A percentile compares a stretch with the other conserved stretches of the same genome.
Evolutionary conservation across 2,329 filamentous ascomycete genomes (phyloP).

Genomic region (Apiospora hydei): DNA sequence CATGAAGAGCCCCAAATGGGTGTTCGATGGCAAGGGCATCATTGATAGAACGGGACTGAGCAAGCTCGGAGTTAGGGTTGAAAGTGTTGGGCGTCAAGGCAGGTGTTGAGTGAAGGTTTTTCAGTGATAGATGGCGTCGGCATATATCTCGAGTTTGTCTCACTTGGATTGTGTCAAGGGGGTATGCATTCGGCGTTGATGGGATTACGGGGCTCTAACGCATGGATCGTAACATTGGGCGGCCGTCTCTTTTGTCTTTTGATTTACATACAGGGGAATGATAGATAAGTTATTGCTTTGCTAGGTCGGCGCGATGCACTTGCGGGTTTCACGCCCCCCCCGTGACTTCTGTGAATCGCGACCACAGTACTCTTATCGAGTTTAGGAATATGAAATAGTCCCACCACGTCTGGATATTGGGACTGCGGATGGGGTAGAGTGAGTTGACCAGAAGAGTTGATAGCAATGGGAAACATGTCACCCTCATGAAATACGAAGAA

Average conservation of each 20-base stretch:
- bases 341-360: not conserved
- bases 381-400: not conserved
- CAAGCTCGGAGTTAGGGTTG: constrained; percentile 58
- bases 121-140: not conserved
- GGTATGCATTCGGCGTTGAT: not conserved
- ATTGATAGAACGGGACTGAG: constrained; percentile 57
- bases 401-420: not conserved
- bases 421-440: not conserved
- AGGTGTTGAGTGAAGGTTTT: not conserved
- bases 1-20: constrained; percentile 62
- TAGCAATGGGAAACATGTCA: too few species aligned
- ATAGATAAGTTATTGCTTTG: not conserved
- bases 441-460: too few species aligned
- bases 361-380: not conserved
- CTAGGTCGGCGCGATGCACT: not conserved
- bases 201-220: not conserved
- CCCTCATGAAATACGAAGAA: not conserved
- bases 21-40: constrained; percentile 64
- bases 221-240: not conserved
- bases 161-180: not conserved
- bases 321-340: not conserved
- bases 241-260: not conserved
- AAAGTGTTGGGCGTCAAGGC: constrained; percentile 58
- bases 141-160: not conserved
- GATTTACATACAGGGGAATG: not conserved